Evolutionary conservation across 2,329 filamentous ascomycete genomes (phyloP).

Genomic region (Eutypa lata): DNA sequence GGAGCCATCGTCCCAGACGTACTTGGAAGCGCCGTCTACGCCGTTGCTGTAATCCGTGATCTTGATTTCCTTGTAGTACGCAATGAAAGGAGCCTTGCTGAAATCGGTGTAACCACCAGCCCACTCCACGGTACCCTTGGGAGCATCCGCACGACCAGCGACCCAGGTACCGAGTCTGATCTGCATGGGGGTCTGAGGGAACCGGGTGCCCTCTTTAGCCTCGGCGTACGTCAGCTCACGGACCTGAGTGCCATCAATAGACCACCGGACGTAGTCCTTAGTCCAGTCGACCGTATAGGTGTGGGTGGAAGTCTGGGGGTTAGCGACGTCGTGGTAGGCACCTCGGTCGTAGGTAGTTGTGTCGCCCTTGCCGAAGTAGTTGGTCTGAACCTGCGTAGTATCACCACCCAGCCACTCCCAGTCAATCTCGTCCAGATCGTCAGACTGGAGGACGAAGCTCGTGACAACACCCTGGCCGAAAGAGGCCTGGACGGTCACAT

Average conservation of each 20-base stretch:
- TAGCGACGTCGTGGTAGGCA: constrained; percentile 55
- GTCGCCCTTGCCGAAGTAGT: constrained; percentile 77
- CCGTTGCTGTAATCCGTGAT: constrained; percentile 55
- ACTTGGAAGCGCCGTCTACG: constrained; percentile 45
- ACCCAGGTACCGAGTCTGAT: constrained; percentile 69
- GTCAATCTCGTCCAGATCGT: constrained; percentile 90
- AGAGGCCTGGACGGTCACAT: constrained; percentile 74
- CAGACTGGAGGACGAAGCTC: constrained; percentile 84
- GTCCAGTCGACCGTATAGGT: constrained; percentile 71
- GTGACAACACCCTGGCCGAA: constrained; percentile 84
- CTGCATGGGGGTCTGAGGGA: constrained; percentile 72
- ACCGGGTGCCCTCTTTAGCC: constrained; percentile 55
- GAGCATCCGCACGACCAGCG: constrained; percentile 54
- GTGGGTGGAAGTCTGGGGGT: constrained; percentile 54
- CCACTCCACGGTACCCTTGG: constrained; percentile 69
- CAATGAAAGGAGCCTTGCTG: constrained; percentile 48
- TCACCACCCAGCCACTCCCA: constrained; percentile 91
- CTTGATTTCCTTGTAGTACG: constrained; percentile 54
- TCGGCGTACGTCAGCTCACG: constrained; percentile 60
- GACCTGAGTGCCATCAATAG: constrained; percentile 57
- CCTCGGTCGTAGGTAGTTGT: constrained; percentile 68
- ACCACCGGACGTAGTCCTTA: constrained; percentile 60
- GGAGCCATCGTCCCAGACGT: constrained; percentile 47
- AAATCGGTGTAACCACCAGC: constrained; percentile 60
- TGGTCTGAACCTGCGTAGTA: constrained; percentile 73